Base-by-base conservation (phyloP, 2,329 filamentous ascomycete species). In the Elsinoe ampelina region DNA sequence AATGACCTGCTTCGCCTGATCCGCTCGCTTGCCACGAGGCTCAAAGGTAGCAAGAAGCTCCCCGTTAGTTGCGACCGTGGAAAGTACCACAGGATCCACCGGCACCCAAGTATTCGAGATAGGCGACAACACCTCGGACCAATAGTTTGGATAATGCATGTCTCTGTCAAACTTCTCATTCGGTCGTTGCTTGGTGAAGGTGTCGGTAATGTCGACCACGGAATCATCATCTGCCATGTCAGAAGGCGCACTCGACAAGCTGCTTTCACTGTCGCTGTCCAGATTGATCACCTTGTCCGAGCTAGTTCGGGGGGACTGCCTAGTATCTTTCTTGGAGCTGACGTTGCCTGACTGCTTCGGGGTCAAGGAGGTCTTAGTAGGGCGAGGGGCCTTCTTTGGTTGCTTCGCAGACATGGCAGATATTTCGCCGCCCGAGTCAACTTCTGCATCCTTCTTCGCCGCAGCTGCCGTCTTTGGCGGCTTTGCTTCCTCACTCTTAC, bases 61-160 rank as follows among this genome's bases (percentile, higher is more conserved):
- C 57, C 85, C 75, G 35, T 82, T 90, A 0, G 82, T 86, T 1
- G 85, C 87, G 17, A 93, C 77, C 1, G 85, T 81, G 57, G 82
- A 84, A 52, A 79, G 70, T 30, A 90, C 80, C 5, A 89, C 75
- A 0, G 88, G 79, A 58, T 95, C 91, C 2, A 96, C 85, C 0
- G 90, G 79, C 7, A 93, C 78, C 57, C 87, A 90, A 50, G 82
- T 88, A 55, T 88, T 82, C 0, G 88, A 92, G 2, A 89, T 77
- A 1, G 89, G 86, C 0, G 91, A 96, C 1, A 93, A 76, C 2
- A 88, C 86, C 69, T 98, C 93, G 0, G 87, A 86, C 93, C 93
- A 98, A 69, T 97, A 97, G 52, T 87, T 86, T 1, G 93, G 91
- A 62, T 85, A 93, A 2, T 84, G 81, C 26, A 96, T 76, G 62